Evolutionary conservation across 1,139 yeast species (phyloP).

Genomic region (Lodderomyces margitis): DNA sequence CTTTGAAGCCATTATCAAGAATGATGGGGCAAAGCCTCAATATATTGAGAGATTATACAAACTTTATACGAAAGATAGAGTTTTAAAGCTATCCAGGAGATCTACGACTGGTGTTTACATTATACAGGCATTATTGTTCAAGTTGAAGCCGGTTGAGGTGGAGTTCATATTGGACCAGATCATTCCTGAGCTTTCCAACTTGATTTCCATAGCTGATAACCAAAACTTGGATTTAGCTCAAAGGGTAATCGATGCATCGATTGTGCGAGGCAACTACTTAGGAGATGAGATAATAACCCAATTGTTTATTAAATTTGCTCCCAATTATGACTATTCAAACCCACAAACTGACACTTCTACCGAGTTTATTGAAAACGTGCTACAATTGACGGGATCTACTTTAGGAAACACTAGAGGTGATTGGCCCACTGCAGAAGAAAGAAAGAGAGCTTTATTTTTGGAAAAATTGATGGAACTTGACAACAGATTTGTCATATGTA

Average conservation of each 20-base stretch:
- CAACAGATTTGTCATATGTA: slow-evolving; percentile 52
- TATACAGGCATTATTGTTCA: slow-evolving; percentile 65
- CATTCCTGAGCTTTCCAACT: slow-evolving; percentile 62
- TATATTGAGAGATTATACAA: slow-evolving; percentile 69
- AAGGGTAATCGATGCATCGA: slow-evolving; percentile 67
- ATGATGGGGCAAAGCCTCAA: slow-evolving; percentile 61
- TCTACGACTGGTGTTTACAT: slow-evolving; percentile 82
- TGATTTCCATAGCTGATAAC: slow-evolving; percentile 49
- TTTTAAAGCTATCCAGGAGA: slow-evolving; percentile 70
- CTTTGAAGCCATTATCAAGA: slow-evolving; percentile 65
- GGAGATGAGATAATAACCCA: slow-evolving; percentile 64
- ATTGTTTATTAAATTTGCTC: slow-evolving; percentile 58
- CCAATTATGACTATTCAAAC: slow-evolving; percentile 37
- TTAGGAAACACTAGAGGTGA: slow-evolving; percentile 80
- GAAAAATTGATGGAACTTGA: slow-evolving; percentile 73
- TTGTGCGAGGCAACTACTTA: slow-evolving; percentile 55
- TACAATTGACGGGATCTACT: slow-evolving; percentile 66
- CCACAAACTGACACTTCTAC: slow-evolving; percentile 33
- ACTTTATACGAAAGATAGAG: slow-evolving; percentile 70
- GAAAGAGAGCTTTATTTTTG: slow-evolving; percentile 73
- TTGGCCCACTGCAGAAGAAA: slow-evolving; percentile 90
- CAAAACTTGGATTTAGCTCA: slow-evolving; percentile 72
- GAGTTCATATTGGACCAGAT: slow-evolving; percentile 65
- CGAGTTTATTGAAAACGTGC: slow-evolving; percentile 59
- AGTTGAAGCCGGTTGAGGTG: slow-evolving; percentile 57